Base-by-base conservation (phyloP, 208 protist species). In the Leishmania gerbilli region DNA sequence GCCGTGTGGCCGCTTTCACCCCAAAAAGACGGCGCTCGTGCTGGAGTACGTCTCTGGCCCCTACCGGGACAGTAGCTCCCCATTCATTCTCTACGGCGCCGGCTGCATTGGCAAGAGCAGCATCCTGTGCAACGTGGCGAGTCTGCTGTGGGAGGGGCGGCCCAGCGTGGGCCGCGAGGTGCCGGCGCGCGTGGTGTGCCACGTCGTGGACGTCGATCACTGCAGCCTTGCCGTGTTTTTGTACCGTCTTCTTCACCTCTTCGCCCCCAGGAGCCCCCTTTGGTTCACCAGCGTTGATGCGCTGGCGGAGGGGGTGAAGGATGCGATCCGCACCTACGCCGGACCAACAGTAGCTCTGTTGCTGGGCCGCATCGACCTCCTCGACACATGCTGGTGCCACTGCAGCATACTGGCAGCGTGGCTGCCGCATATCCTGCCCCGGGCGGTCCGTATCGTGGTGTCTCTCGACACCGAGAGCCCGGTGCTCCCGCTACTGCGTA, bases 11-110 rank as follows among this genome's bases (percentile, higher is more conserved):
- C 77, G 78, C 42, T 79, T 79, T 49, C 82, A 86, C 51, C 82
- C 82, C 21, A 75, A 79, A 71, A 86, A 86, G 74, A 84, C 84
- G 13, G 81, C 84, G 45, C 81, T 92, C 34, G 62, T 94, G 34
- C 86, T 92, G 49, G 64, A 87, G 58, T 88, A 84, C 79, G 82
- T 81, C 17, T 74, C 88, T 40, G 78, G 83, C 0, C 67, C 84
- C n/a, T 74, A 81, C 58, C 75, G 72, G n/a, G 82, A 83, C 62
- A 71, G 84, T 55, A 89, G 84, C 42, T 84, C 93, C 45, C 92
- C 94, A 11, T 84, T 97, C 55, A 75, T 96, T 62, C 86, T 97
- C 58, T 93, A 93, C 81, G 92, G 94, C 51, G 88, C 85, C 17
- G 86, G 77, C 49, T 83, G 77, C 53, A 81, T 93, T 40, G 92